These are phyloP conservation scores for Sphagnum fallax DNA, from an alignment of 228 moss, liverwort and hornwort species.

Conservation along the genomic window DNA sequence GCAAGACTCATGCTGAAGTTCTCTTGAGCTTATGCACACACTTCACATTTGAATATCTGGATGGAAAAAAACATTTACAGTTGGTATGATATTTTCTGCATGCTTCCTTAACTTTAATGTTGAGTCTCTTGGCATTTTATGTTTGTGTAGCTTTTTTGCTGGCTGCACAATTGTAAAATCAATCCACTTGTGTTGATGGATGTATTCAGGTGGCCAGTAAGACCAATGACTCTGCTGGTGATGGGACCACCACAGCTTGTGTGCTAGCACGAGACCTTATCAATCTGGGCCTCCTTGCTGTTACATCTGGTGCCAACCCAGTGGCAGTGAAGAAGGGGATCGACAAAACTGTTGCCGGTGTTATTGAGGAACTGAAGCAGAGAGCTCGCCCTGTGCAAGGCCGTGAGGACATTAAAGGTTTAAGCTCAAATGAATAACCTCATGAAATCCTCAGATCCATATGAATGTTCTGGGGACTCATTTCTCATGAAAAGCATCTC, in stretches of 20 bases:
- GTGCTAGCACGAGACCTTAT: slow-evolving; percentile 83
- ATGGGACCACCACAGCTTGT: slow-evolving; percentile 91
- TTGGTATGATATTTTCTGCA: no score
- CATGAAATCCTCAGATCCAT: no score
- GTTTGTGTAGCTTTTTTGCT: no score
- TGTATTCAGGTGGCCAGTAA: slow-evolving; percentile 75
- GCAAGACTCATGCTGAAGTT: no score
- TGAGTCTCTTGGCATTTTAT: no score
- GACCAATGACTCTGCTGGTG: slow-evolving; percentile 90
- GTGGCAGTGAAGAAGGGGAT: slow-evolving; percentile 88
- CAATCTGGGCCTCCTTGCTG: slow-evolving; percentile 77
- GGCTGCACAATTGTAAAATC: no score
- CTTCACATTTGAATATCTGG: no score
- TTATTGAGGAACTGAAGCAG: slow-evolving; percentile 57
- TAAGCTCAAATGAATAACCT: not conserved
- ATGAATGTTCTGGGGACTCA: no score
- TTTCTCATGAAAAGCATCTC: no score
- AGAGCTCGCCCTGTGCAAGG: slow-evolving; percentile 66
- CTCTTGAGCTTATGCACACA: no score
- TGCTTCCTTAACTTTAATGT: no score
- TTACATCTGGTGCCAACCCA: slow-evolving; percentile 82
- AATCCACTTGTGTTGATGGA: not conserved
- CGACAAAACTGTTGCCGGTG: slow-evolving; percentile 56
- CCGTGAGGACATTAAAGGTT: slow-evolving; percentile 74
- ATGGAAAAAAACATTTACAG: no score